These are phyloP conservation scores for Fusarium sp. DNA, from an alignment of 2,329 filamentous ascomycete genomes.

Conservation along the genomic window DNA sequence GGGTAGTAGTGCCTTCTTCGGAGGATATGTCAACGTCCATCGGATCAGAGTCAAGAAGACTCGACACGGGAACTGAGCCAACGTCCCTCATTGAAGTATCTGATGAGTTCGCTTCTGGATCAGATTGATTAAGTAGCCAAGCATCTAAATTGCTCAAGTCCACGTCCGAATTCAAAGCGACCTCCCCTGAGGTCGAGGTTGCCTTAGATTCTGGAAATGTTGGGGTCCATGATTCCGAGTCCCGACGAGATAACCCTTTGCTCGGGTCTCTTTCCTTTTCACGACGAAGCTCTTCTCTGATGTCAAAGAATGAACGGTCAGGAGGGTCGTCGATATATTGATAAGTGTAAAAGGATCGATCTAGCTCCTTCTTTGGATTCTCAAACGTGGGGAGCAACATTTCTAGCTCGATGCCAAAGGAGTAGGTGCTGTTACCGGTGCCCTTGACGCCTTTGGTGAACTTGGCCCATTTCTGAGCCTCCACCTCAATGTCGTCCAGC, in stretches of 20 bases:
- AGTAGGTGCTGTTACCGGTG: conserved; percentile 15
- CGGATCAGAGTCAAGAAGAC: background rate
- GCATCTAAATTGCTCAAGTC: background rate
- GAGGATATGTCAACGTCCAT: background rate
- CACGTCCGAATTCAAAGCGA: background rate
- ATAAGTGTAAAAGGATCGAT: background rate
- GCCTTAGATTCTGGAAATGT: background rate
- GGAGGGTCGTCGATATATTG: background rate
- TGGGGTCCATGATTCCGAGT: background rate
- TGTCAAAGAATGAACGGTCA: background rate
- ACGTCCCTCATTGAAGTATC: background rate
- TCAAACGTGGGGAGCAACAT: conserved; percentile 14
- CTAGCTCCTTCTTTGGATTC: background rate
- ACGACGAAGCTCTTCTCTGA: background rate
- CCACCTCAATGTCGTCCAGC: background rate
- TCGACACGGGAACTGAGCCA: background rate
- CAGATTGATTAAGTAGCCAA: background rate
- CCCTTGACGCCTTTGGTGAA: background rate
- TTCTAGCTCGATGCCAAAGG: conserved; percentile 38
- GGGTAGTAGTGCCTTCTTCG: background rate
- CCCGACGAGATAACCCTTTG: background rate
- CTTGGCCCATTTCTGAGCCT: background rate
- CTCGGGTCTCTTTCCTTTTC: too few species aligned
- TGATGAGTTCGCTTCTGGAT: background rate
- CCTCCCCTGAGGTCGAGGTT: background rate